phyloP scores from a whole-genome alignment of 1,139 yeast species.

The Yarrowia galli region DNA sequence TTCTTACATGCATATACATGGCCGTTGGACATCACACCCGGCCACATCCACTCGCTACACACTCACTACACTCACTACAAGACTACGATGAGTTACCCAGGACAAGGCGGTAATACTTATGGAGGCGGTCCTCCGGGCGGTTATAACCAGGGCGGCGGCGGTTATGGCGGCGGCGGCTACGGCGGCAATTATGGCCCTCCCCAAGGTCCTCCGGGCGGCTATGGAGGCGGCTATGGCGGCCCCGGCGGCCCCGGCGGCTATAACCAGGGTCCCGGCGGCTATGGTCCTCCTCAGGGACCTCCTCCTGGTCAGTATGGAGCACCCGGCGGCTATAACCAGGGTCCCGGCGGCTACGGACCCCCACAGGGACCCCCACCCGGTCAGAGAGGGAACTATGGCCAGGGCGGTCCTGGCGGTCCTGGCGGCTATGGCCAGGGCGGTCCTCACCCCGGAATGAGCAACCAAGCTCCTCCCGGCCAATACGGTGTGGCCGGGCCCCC shows the following conservation, averaged over 20 bases:
- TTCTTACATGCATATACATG: neutral
- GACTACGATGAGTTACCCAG: slow-evolving; percentile 47
- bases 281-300: slow-evolving; percentile 43
- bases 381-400: neutral
- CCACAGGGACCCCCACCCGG: slow-evolving; percentile 25
- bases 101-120: slow-evolving; percentile 46
- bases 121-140: slow-evolving; percentile 41
- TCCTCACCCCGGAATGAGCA: neutral
- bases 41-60: neutral
- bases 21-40: neutral
- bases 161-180: slow-evolving; percentile 42
- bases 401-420: neutral
- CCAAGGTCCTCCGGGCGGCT: slow-evolving; percentile 19
- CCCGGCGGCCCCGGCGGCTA: slow-evolving; percentile 4
- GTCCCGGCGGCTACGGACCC: slow-evolving; percentile 36
- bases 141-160: slow-evolving; percentile 40
- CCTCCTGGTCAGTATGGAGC: slow-evolving; percentile 41
- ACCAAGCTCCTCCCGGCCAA: slow-evolving; percentile 30
- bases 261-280: neutral
- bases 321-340: slow-evolving; percentile 36
- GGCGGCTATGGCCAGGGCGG: neutral
- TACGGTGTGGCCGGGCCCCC: slow-evolving; percentile 43
- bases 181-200: slow-evolving; percentile 41
- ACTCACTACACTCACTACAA: neutral
- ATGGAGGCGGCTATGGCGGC: slow-evolving; percentile 23